Evolutionary conservation across 129 eudicot species (phyloP).

Genomic region (Tagetes erecta): DNA sequence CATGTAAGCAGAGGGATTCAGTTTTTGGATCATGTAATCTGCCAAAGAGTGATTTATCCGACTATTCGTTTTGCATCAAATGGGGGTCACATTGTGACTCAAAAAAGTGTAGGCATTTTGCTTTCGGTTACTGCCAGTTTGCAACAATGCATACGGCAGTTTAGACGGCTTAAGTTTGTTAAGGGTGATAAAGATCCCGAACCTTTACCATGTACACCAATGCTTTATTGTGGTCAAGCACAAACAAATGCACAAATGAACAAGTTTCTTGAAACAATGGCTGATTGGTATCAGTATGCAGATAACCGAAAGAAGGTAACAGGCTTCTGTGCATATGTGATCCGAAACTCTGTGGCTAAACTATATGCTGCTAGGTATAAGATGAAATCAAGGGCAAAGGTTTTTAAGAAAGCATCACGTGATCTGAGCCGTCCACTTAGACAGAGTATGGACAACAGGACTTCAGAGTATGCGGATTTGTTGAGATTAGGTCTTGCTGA

Average conservation of each 20-base stretch:
- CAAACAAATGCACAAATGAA: conserved; percentile 97
- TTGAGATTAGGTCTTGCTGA: conserved; percentile 87
- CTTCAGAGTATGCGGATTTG: conserved; percentile 82
- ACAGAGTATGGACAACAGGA: conserved; percentile 55
- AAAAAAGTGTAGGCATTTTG: conserved; percentile 85
- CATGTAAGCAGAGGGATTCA: too few species aligned
- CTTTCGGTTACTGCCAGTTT: conserved; percentile 92
- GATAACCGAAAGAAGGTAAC: conserved; percentile 91
- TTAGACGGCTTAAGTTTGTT: conserved; percentile 65
- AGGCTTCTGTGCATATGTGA: conserved; percentile 76
- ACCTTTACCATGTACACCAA: conserved; percentile 89
- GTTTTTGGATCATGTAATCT: too few species aligned
- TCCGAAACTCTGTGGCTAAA: conserved; percentile 82
- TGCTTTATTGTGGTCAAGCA: conserved; percentile 95
- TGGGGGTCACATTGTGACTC: conserved; percentile 55
- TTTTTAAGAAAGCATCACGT: conserved; percentile 77
- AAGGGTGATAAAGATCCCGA: conserved; percentile 96
- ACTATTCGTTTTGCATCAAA: too few species aligned
- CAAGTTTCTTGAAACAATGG: conserved; percentile 87
- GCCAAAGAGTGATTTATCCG: too few species aligned
- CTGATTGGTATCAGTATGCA: conserved; percentile 93
- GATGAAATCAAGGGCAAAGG: conserved; percentile 90
- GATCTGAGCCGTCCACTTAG: conserved; percentile 81
- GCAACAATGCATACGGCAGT: conserved; percentile 74
- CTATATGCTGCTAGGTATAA: conserved; percentile 93